Percentiles rank a stretch among this genome's conserved stretches.
These are phyloP conservation scores for Schizosaccharomyces pombe DNA, from an alignment of 805 yeast species.

Conservation along the genomic window DNA sequence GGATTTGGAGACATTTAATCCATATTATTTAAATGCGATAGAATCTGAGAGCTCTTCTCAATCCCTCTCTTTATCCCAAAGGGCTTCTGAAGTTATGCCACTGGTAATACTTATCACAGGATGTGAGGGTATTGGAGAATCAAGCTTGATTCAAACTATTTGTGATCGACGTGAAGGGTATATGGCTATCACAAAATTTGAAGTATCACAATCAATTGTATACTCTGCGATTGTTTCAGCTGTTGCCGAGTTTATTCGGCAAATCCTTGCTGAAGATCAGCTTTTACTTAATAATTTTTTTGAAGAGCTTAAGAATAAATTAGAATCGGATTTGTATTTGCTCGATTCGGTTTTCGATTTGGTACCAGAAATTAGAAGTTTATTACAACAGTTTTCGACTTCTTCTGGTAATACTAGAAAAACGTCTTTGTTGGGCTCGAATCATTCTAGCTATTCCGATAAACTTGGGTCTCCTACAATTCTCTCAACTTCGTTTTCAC, in stretches of 20 bases:
- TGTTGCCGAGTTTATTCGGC: conserved; percentile 7
- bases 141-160: conserved; percentile 6
- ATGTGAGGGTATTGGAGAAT: conserved; percentile 9
- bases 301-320: not conserved
- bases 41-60: not conserved
- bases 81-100: no score
- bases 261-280: conserved; percentile 8
- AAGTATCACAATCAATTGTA: not conserved
- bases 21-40: no score
- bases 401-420: not conserved
- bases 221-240: conserved; percentile 6
- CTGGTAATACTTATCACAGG: conserved; percentile 8
- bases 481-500: no score
- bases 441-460: no score
- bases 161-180: conserved; percentile 7
- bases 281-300: conserved; percentile 3
- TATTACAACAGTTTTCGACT: not conserved
- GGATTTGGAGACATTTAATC: no score
- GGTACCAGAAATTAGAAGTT: not conserved
- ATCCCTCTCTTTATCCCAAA: not conserved
- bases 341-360: not conserved
- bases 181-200: conserved; percentile 3
- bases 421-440: no score
- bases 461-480: no score
- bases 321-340: not conserved